phyloP scores from a whole-genome alignment of 83 land plant genomes.

The Picea abies region DNA sequence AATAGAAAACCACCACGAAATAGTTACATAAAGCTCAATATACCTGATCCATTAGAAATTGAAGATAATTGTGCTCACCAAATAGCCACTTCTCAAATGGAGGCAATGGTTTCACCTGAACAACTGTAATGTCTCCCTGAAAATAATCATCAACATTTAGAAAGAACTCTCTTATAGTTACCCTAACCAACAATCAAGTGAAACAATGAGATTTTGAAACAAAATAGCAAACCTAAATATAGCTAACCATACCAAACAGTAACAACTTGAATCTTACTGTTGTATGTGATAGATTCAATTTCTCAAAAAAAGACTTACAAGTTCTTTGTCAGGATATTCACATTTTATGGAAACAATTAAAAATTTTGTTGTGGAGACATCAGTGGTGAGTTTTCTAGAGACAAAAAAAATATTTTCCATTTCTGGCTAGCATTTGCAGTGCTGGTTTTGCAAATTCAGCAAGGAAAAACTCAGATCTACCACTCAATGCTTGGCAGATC shows the following conservation, averaged over 20 bases:
- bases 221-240: not conserved
- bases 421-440: too few relatives aligned
- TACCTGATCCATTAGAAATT: conserved; percentile 55
- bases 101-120: conserved; percentile 35
- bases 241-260: not conserved
- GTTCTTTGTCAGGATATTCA: too few relatives aligned
- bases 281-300: not conserved
- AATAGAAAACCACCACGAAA: not conserved
- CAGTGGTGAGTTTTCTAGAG: too few relatives aligned
- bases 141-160: not conserved
- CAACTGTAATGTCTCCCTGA: conserved; percentile 50
- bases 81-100: conserved; percentile 52
- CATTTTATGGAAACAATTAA: too few relatives aligned
- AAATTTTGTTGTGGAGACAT: too few relatives aligned
- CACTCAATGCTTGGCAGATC: too few relatives aligned
- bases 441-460: too few relatives aligned
- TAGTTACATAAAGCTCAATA: not conserved
- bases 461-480: too few relatives aligned
- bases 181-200: not conserved
- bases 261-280: not conserved
- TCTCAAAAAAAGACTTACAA: too few relatives aligned
- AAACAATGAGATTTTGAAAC: not conserved
- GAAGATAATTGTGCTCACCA: conserved; percentile 35
- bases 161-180: not conserved
- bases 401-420: too few relatives aligned